These are phyloP conservation scores for Seiridium unicorne DNA, from an alignment of 2,329 filamentous ascomycete genomes.

Conservation along the genomic window DNA sequence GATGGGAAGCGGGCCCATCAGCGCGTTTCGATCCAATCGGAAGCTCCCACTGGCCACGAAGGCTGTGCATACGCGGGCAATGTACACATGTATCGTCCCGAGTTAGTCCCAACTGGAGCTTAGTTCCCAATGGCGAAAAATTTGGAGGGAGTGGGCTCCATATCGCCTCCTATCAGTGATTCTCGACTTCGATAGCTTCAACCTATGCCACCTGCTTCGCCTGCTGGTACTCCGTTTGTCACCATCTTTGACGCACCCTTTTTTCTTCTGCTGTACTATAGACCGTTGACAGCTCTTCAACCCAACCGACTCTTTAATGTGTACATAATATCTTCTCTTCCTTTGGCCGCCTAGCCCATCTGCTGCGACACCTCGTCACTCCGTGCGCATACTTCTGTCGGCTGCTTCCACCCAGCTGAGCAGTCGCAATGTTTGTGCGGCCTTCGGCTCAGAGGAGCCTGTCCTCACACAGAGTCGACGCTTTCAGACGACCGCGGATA, in stretches of 20 bases:
- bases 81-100: too few species aligned
- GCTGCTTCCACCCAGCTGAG: background rate
- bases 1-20: background rate
- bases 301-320: slow-evolving; percentile 16
- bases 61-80: background rate
- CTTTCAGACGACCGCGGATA: slow-evolving; percentile 18
- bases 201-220: background rate
- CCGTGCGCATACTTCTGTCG: slow-evolving; percentile 6
- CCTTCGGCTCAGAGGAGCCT: slow-evolving; percentile 22
- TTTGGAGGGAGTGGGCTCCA: slow-evolving; percentile 15
- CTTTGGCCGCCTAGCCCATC: slow-evolving; percentile 15
- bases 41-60: background rate
- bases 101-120: background rate
- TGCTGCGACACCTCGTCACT: slow-evolving; percentile 16
- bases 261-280: background rate
- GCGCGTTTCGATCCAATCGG: background rate
- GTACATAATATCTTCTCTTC: slow-evolving; percentile 15
- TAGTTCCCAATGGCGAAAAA: slow-evolving; percentile 15
- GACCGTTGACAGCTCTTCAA: background rate
- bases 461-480: slow-evolving; percentile 16
- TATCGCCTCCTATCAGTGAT: slow-evolving; percentile 13
- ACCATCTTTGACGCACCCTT: too few species aligned
- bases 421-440: slow-evolving; percentile 24
- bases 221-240: background rate
- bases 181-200: background rate